A percentile compares a stretch with the other conserved stretches of the same genome.
Conservation (phyloP, 352 stramenopile species). For the Lagenidium giganteum region DNA sequence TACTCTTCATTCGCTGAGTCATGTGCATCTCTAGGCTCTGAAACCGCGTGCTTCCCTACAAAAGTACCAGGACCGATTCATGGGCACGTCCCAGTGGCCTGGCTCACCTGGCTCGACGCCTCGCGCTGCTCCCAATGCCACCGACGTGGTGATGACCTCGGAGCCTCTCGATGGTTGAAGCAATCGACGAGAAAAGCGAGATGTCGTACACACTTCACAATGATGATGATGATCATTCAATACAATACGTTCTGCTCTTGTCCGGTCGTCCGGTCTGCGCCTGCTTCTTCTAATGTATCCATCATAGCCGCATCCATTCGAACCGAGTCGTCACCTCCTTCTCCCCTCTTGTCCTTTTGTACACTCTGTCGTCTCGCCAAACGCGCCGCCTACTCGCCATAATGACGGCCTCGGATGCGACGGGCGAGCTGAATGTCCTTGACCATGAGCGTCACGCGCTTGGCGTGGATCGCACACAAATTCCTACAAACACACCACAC, state of each 20-base stretch:
- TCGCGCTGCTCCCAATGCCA: background rate
- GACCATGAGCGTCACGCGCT: constrained; percentile 93
- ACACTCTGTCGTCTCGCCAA: background rate
- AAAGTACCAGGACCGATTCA: constrained; percentile 60
- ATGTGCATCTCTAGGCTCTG: constrained; percentile 14
- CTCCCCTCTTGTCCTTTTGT: constrained; percentile 7
- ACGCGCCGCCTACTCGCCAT: constrained; percentile 34
- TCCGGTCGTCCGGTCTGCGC: too few relatives aligned
- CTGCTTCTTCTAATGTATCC: too few relatives aligned
- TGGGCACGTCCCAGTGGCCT: constrained; percentile 50
- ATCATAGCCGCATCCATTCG: too few relatives aligned
- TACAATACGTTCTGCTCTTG: too few relatives aligned
- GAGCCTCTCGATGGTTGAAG: too few relatives aligned
- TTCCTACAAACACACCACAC: constrained; percentile 49
- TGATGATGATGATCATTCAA: too few relatives aligned
- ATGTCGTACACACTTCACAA: too few relatives aligned
- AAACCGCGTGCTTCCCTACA: constrained; percentile 65
- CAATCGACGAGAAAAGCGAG: background rate
- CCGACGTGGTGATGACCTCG: too few relatives aligned
- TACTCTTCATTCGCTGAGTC: background rate
- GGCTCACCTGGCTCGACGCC: constrained; percentile 29
- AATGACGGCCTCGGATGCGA: constrained; percentile 85
- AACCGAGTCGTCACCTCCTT: background rate
- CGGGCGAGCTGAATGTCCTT: constrained; percentile 93
- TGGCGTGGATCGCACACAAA: constrained; percentile 93